Base-by-base conservation (phyloP, 1,284 basidiomycete genomes). In the Phellopilus nigrolimitatus region DNA sequence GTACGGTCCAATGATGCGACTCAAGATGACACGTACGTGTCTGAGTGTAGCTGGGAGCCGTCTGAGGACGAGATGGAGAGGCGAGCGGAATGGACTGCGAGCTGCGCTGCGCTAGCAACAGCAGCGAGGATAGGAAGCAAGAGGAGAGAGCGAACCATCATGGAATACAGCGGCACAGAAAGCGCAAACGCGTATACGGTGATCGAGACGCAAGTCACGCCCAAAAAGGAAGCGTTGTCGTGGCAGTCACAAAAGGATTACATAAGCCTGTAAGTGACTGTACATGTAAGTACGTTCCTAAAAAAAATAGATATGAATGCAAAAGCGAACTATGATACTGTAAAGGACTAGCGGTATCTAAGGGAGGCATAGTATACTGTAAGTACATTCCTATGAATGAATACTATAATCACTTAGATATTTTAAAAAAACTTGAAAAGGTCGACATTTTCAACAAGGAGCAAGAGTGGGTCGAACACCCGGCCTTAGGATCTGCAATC, bases 21-120 rank as follows among this genome's bases (percentile, higher is more conserved):
- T 44, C n/a, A 5, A 25, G 34, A 31, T 44, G 44, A 47, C 46
- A 71, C 83, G 57, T 68, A 88, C 85, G 75, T 70, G 62, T 86
- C 83, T 47, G 82, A 69, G 47, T 75, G 79, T 44, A 80, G 64
- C 58, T 80, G 77, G 21, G 67, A 68, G 19, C 78, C 82, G 62
- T 78, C 72, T 2, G 74, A 66, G 13, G 76, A 71, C 10, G 73
- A 66, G 47, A 86, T 73, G 1, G 70, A 70, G 47, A 83, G 68
- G 54, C 77, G 74, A 45, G 81, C 77, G 17, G 75, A 73, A 41
- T 80, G 71, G 3, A 86, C 62, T 13, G 75, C 72, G 21, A 87
- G 64, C 8, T 71, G 62, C 10, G 78, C 71, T 9, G 81, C 83
- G 34, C 40, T 47, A 30, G 53, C 55, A 12, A 57, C 24, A 22